Percentiles rank a stretch among this genome's conserved stretches.
phyloP scores from a whole-genome alignment of 495 filamentous ascomycete genomes.

The Penicillium ochrochloron region DNA sequence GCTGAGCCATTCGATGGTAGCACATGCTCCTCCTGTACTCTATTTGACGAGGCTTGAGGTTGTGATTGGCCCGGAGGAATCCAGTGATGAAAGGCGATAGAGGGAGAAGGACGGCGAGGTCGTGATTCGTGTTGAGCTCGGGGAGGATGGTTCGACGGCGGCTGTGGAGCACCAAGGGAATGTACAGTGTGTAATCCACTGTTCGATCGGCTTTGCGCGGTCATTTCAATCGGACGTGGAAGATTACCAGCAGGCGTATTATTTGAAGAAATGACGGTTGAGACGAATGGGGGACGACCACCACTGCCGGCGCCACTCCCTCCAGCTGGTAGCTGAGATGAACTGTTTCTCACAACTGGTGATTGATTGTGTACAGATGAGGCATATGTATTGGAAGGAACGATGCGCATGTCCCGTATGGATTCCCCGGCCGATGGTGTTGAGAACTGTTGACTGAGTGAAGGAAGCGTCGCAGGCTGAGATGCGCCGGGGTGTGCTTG shows the following conservation, averaged over 20 bases:
- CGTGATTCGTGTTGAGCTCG: background rate
- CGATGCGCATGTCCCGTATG: background rate
- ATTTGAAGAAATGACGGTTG: background rate
- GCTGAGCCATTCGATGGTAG: slow-evolving; percentile 1
- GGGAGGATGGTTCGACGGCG: background rate
- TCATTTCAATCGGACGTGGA: slow-evolving; percentile 5
- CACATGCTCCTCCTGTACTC: background rate
- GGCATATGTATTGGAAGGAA: background rate
- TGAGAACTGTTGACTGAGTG: slow-evolving; percentile 5
- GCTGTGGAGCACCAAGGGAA: background rate
- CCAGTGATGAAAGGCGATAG: slow-evolving; percentile 23
- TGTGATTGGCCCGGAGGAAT: slow-evolving; percentile 16
- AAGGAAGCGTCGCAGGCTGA: slow-evolving; percentile 1
- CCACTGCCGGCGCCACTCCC: background rate
- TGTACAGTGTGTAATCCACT: background rate
- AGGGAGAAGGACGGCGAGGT: slow-evolving; percentile 5
- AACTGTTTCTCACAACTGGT: background rate
- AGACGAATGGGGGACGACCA: slow-evolving; percentile 1
- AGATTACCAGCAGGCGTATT: background rate
- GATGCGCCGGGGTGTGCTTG: background rate
- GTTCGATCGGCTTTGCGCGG: slow-evolving; percentile 4
- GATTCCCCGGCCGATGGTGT: background rate
- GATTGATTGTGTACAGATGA: background rate
- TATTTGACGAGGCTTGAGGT: background rate
- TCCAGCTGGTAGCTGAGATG: background rate